Conservation (phyloP, 2,329 filamentous ascomycete genomes). For the Aurifilum marmelostoma region DNA sequence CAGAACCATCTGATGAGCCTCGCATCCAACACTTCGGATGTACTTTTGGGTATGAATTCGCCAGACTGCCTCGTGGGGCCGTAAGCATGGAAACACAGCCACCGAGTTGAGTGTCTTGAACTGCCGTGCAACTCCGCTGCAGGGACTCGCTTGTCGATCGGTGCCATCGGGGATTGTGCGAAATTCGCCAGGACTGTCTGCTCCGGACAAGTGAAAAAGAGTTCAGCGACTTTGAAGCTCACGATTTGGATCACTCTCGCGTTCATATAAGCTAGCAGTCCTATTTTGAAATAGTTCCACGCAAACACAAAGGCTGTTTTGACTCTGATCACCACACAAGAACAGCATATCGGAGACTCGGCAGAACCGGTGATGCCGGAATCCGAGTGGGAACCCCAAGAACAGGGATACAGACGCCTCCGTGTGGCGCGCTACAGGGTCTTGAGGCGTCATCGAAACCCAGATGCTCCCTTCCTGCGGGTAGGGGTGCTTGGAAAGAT, state of each 20-base stretch:
- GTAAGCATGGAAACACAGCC: not conserved
- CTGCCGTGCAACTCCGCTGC: not conserved
- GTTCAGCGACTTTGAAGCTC: not conserved
- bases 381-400: not conserved
- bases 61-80: not conserved
- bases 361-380: not conserved
- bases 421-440: constrained; percentile 8
- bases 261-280: not conserved
- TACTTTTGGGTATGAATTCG: not conserved
- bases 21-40: not conserved
- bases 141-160: not conserved
- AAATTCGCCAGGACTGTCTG: not conserved
- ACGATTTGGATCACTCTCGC: not conserved
- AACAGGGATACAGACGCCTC: not conserved
- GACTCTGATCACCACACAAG: not conserved
- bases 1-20: not conserved
- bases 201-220: not conserved
- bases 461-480: too few relatives aligned
- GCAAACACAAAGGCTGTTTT: not conserved
- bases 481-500: not conserved
- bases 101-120: not conserved
- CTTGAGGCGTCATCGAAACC: constrained; percentile 16
- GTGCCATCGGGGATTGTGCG: not conserved
- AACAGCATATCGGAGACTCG: not conserved
- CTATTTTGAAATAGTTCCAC: not conserved